These are phyloP conservation scores for Alternaria ethzedia DNA, from an alignment of 2,329 filamentous ascomycete genomes.

Conservation along the genomic window DNA sequence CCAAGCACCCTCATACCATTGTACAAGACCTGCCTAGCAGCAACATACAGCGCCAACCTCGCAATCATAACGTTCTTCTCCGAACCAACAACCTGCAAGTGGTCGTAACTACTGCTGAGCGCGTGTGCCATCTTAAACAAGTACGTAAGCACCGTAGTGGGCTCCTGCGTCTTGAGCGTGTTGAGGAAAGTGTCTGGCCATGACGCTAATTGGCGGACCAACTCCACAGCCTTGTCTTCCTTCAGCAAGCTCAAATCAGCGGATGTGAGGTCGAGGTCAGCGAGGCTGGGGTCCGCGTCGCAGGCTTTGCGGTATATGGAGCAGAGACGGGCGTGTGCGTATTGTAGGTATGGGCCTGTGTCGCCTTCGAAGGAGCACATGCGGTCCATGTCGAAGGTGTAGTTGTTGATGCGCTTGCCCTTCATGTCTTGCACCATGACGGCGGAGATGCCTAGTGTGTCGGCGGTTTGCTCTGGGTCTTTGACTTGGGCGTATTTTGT, in stretches of 20 bases:
- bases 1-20: slow-evolving; percentile 87
- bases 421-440: slow-evolving; percentile 99
- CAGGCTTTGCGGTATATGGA: slow-evolving; percentile 60
- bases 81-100: slow-evolving; percentile 80
- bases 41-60: slow-evolving; percentile 72
- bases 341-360: slow-evolving; percentile 85
- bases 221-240: slow-evolving; percentile 74
- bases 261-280: slow-evolving; percentile 64
- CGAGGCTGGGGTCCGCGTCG: slow-evolving; percentile 54
- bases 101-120: slow-evolving; percentile 80
- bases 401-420: slow-evolving; percentile 80
- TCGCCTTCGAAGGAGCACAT: slow-evolving; percentile 88
- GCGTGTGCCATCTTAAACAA: slow-evolving; percentile 87
- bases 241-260: slow-evolving; percentile 73
- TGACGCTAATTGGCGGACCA: slow-evolving; percentile 77
- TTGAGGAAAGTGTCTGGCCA: slow-evolving; percentile 87
- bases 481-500: slow-evolving; percentile 90
- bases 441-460: slow-evolving; percentile 88
- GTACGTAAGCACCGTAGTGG: slow-evolving; percentile 71
- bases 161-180: slow-evolving; percentile 83
- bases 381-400: slow-evolving; percentile 77
- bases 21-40: slow-evolving; percentile 74
- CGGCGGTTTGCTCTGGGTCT: slow-evolving; percentile 80
- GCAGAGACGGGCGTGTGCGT: slow-evolving; percentile 62
- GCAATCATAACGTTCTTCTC: slow-evolving; percentile 74